These are phyloP conservation scores for Conringia planisiliqua DNA, from an alignment of 345 rosid genomes.

Conservation along the genomic window DNA sequence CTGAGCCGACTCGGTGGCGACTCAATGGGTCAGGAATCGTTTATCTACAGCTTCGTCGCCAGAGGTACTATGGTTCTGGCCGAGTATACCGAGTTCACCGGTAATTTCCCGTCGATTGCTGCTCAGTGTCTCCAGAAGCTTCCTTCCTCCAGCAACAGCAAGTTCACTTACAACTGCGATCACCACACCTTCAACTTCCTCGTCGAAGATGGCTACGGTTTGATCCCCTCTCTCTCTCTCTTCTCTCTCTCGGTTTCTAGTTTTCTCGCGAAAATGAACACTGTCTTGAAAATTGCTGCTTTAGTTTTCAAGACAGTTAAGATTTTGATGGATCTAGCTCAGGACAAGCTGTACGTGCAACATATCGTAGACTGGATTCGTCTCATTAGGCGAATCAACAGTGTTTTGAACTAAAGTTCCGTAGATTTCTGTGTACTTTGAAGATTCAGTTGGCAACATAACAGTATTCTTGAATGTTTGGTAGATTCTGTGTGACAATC, in stretches of 20 bases:
- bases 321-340: slow-evolving; percentile 30
- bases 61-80: slow-evolving; percentile 90
- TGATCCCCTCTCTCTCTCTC: not conserved
- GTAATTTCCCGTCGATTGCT: slow-evolving; percentile 96
- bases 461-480: not conserved
- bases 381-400: not conserved
- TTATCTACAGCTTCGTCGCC: slow-evolving; percentile 96
- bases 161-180: slow-evolving; percentile 97
- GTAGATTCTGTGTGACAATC: not conserved
- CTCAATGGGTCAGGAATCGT: slow-evolving; percentile 80
- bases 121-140: slow-evolving; percentile 87
- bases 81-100: slow-evolving; percentile 96
- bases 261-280: not conserved
- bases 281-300: not conserved
- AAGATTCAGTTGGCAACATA: not conserved
- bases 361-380: not conserved
- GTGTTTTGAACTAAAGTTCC: too few species aligned
- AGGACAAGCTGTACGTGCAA: not conserved
- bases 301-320: not conserved
- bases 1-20: slow-evolving; percentile 25
- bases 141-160: slow-evolving; percentile 87
- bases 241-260: not conserved
- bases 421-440: not conserved
- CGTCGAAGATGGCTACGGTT: slow-evolving; percentile 90
- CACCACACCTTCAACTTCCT: slow-evolving; percentile 97